Conservation (phyloP, 2,329 filamentous ascomycete genomes). For the Beauveria sp. region DNA sequence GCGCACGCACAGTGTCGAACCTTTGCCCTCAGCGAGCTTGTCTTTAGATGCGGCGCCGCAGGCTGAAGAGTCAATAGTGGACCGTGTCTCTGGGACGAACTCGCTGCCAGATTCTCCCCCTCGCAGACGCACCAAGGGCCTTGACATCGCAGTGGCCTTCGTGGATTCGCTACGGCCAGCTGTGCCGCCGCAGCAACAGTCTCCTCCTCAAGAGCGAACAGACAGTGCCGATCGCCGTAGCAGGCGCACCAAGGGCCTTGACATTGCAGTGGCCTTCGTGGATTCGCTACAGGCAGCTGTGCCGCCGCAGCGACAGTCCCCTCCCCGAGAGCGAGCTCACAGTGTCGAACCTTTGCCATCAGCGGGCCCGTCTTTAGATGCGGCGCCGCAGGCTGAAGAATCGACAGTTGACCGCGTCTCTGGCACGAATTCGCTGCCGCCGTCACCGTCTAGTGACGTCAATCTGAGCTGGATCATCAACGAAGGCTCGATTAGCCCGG, state of each 20-base stretch:
- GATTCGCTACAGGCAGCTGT: neutral
- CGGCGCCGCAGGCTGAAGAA: no score
- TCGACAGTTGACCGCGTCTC: slow-evolving; percentile 17
- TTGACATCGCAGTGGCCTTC: neutral
- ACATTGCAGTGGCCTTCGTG: neutral
- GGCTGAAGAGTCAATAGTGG: neutral
- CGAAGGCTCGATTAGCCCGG: slow-evolving; percentile 30
- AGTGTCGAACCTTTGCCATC: neutral
- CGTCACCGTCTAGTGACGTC: slow-evolving; percentile 25
- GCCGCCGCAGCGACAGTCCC: neutral
- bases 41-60: neutral
- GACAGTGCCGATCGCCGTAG: neutral
- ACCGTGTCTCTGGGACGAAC: slow-evolving; percentile 23
- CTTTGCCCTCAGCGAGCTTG: neutral
- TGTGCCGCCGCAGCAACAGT: neutral
- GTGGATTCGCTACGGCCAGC: neutral
- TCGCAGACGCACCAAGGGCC: neutral
- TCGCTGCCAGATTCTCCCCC: slow-evolving; percentile 20
- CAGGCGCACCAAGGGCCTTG: neutral
- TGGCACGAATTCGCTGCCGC: slow-evolving; percentile 26
- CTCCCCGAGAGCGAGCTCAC: neutral
- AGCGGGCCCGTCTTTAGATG: neutral
- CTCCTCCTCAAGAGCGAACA: neutral
- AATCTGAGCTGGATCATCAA: slow-evolving; percentile 36
- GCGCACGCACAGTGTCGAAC: neutral